Conservation (phyloP, 306 rosid genomes). For the Prinsepia uniflora region DNA sequence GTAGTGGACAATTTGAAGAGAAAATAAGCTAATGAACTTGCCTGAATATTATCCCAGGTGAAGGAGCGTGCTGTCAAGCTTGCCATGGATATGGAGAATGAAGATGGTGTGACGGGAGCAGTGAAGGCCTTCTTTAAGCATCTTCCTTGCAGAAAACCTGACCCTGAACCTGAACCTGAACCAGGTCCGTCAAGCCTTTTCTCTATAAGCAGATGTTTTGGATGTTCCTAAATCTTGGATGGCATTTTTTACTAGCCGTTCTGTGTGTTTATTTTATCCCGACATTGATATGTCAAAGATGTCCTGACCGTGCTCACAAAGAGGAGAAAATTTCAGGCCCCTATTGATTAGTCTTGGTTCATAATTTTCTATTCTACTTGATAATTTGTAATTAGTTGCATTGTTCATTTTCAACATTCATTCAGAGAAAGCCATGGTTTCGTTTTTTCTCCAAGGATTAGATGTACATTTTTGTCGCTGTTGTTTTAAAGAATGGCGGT, state of each 20-base stretch:
- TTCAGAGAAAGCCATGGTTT: conserved; percentile 11
- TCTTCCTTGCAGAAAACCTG: conserved; percentile 50
- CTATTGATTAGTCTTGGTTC: conserved; percentile 16
- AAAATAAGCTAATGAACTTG: conserved; percentile 8
- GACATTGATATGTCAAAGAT: conserved; percentile 6
- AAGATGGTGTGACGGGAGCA: conserved; percentile 96
- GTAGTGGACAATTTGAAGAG: conserved; percentile 10
- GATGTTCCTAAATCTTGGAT: conserved; percentile 51
- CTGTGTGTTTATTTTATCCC: conserved; percentile 16
- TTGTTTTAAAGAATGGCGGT: background rate
- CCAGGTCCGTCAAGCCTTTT: conserved; percentile 40
- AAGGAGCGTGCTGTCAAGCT: conserved; percentile 73
- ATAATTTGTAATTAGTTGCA: conserved; percentile 17
- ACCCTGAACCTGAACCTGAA: conserved; percentile 49
- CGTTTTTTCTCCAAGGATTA: background rate
- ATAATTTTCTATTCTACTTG: conserved; percentile 21
- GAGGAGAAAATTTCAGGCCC: background rate
- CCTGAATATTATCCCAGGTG: conserved; percentile 48
- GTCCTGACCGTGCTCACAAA: background rate
- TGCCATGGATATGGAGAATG: conserved; percentile 85
- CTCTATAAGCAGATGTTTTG: conserved; percentile 70
- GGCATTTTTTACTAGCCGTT: background rate
- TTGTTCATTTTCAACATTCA: conserved; percentile 23
- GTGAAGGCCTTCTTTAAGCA: conserved; percentile 97
- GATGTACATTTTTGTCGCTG: background rate